Conservation (phyloP, 352 stramenopile genomes). For the Pythium guiyangense region DNA sequence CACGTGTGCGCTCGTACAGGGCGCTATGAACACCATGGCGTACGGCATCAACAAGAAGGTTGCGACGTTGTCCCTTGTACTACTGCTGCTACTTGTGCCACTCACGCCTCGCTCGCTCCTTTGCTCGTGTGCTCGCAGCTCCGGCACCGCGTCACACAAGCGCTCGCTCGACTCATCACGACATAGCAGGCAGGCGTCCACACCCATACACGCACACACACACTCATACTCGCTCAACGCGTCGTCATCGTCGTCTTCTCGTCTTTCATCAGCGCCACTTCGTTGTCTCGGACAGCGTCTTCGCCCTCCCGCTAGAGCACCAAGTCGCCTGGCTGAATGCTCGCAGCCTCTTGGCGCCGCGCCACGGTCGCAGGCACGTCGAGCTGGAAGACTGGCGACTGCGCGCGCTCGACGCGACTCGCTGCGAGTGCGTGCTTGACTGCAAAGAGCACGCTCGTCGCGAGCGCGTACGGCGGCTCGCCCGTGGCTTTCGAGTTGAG, state of each 20-base stretch:
- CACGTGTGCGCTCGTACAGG: constrained; percentile 21
- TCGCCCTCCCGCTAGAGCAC: constrained; percentile 10
- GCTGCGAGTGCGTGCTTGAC: constrained; percentile 93
- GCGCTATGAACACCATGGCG: constrained; percentile 45
- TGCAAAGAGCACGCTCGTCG: constrained; percentile 92
- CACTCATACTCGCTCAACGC: too few species aligned
- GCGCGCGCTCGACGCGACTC: constrained; percentile 65
- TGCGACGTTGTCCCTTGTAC: background rate
- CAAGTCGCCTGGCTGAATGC: constrained; percentile 19
- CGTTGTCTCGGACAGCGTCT: too few species aligned
- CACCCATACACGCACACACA: background rate
- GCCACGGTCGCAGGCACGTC: constrained; percentile 41
- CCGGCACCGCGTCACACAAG: constrained; percentile 6
- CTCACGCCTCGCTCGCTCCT: too few species aligned
- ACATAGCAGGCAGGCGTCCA: too few species aligned
- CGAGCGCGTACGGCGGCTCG: constrained; percentile 95
- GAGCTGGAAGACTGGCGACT: constrained; percentile 31
- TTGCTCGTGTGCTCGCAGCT: constrained; percentile 3
- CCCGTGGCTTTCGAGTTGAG: constrained; percentile 95
- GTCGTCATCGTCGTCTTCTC: background rate
- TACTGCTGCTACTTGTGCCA: too few species aligned
- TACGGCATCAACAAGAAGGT: constrained; percentile 73
- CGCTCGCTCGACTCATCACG: background rate
- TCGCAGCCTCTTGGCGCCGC: constrained; percentile 28
- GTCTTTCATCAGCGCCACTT: too few species aligned